Evolutionary conservation across 768 basidiomycete species (phyloP), one percentile per base, ranked within the genome.

Genomic region (Pleurotus citrinopileatus): DNA sequence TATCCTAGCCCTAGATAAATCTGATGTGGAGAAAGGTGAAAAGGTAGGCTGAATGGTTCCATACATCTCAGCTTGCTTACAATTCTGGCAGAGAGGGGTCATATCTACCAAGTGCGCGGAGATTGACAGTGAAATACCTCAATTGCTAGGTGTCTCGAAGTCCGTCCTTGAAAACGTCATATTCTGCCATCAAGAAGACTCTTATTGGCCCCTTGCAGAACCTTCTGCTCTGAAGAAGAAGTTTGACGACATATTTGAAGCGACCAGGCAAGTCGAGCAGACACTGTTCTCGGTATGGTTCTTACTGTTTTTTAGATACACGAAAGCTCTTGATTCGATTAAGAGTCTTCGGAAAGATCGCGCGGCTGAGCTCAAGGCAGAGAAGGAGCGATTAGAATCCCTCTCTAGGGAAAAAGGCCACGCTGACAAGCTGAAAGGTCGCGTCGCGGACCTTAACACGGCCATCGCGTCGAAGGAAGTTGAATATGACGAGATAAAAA

Each of bases 161-260:
- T 88, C 95, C n/a, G 95, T 99, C 29, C 84, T 98, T 20, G 96
- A 98, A 62, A 98, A 98, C 65, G 97, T 99, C 63, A 98, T 99
- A 45, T 99, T 99, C 64, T 99, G 97, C 69, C 97, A 99, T 68
- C 97, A 99, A 70, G 97, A 99, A 63, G 97, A 99, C 51, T 95
- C 94, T 0, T 98, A 92, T 63, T 99, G 97, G 97, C 97, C 97
- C 0, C 78, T 99, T 20, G 80, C 94, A 0, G 97, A 98, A 61
- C 91, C 96, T 2, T 74, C 91, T 9, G 80, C 84, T 0, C 71
- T 99, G 32, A 99, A 99, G 79, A 98, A 98, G 80, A 98, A 98
- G 67, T 99, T 99, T 57, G 97, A 99, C 62, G 97, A 99, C 63
- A 99, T 99, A 54, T 98, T 99, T 62, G 97, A 99, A 69, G 97